Evolutionary conservation across 1,284 basidiomycete genomes (phyloP).

Genomic region (Trametes pubescens): DNA sequence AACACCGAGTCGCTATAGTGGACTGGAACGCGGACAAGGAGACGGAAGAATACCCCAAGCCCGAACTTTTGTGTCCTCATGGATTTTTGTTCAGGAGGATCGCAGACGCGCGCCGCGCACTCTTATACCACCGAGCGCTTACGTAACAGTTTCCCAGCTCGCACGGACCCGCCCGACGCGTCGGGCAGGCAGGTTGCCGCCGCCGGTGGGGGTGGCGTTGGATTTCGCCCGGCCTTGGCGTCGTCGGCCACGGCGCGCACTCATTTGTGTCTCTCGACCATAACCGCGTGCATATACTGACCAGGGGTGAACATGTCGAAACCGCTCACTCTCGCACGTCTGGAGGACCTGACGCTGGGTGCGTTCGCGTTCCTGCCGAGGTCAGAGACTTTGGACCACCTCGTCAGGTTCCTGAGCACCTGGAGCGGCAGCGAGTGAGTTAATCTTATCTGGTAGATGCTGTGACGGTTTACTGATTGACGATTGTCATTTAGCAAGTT

Average conservation of each 20-base stretch:
- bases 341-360: slow-evolving; percentile 71
- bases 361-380: slow-evolving; percentile 63
- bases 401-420: slow-evolving; percentile 76
- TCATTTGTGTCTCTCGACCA: not conserved
- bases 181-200: slow-evolving; percentile 20
- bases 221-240: slow-evolving; percentile 13
- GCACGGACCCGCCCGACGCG: slow-evolving; percentile 26
- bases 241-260: not conserved
- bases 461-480: slow-evolving; percentile 2
- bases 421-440: slow-evolving; percentile 87
- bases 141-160: slow-evolving; percentile 37
- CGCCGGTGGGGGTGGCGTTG: slow-evolving; percentile 20
- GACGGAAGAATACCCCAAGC: slow-evolving; percentile 78
- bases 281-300: slow-evolving; percentile 4
- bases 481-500: slow-evolving; percentile 61
- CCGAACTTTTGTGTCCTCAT: slow-evolving; percentile 89
- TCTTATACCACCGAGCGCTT: slow-evolving; percentile 27
- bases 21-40: slow-evolving; percentile 93
- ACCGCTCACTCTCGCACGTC: slow-evolving; percentile 48
- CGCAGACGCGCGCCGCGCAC: slow-evolving; percentile 23
- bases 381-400: slow-evolving; percentile 71
- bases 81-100: slow-evolving; percentile 64
- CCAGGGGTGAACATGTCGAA: slow-evolving; percentile 51
- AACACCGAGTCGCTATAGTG: slow-evolving; percentile 66
- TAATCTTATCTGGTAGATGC: slow-evolving; percentile 3